Percentiles rank a stretch among this genome's conserved stretches.
Conservation (phyloP, 1,284 basidiomycete species). For the Termitomyces sp. region DNA sequence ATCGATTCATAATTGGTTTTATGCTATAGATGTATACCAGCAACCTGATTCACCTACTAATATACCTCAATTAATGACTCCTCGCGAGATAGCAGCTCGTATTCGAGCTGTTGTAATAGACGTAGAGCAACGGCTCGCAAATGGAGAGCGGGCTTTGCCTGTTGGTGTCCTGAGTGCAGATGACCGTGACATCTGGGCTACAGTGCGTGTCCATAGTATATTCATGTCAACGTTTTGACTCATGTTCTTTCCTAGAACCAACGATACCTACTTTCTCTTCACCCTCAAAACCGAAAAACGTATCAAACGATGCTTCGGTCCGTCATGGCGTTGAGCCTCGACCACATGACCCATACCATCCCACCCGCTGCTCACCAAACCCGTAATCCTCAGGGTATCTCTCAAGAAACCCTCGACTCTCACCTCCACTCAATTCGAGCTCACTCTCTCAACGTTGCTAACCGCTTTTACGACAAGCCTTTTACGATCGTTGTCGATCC, state of each 20-base stretch:
- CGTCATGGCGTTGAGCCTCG: slow-evolving; percentile 73
- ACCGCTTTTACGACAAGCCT: slow-evolving; percentile 94
- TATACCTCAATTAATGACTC: slow-evolving; percentile 30
- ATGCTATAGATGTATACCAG: slow-evolving; percentile 70
- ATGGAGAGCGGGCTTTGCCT: slow-evolving; percentile 52
- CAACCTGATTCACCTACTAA: slow-evolving; percentile 19
- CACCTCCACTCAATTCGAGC: slow-evolving; percentile 78
- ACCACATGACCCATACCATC: slow-evolving; percentile 52
- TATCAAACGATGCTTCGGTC: slow-evolving; percentile 67
- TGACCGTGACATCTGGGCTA: slow-evolving; percentile 80
- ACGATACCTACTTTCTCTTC: slow-evolving; percentile 63
- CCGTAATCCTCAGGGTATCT: slow-evolving; percentile 36
- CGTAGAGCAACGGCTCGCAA: slow-evolving; percentile 48
- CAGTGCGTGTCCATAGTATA: slow-evolving; percentile 42
- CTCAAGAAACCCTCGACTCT: slow-evolving; percentile 53
- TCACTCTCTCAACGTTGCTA: slow-evolving; percentile 60
- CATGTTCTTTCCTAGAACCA: slow-evolving; percentile 52
- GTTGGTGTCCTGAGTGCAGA: slow-evolving; percentile 80
- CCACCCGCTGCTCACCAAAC: slow-evolving; percentile 31
- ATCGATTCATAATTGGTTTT: slow-evolving; percentile 78
- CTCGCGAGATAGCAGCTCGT: slow-evolving; percentile 61
- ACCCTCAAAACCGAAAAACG: slow-evolving; percentile 56
- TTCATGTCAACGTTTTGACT: neutral
- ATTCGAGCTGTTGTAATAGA: slow-evolving; percentile 70
- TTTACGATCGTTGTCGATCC: slow-evolving; percentile 82